Conservation (phyloP, 2,329 filamentous ascomycete genomes). For the Acrocalymma vagum region DNA sequence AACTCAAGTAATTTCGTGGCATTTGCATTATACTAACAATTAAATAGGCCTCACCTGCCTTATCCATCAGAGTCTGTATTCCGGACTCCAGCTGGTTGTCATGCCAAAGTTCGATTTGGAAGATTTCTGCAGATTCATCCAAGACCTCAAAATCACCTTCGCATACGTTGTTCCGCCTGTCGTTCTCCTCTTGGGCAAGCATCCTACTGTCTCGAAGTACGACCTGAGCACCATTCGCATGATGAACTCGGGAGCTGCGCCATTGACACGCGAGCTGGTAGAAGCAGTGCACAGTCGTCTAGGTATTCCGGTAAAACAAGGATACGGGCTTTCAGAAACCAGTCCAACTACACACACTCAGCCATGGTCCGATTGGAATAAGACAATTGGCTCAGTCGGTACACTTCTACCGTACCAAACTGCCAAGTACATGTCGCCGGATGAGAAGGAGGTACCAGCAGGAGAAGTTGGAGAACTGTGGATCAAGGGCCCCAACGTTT, state of each 20-base stretch:
- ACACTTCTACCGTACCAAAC: constrained; percentile 80
- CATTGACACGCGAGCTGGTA: constrained; percentile 81
- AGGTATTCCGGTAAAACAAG: constrained; percentile 85
- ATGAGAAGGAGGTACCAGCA: constrained; percentile 66
- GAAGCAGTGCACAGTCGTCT: constrained; percentile 77
- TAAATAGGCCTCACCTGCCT: constrained; percentile 72
- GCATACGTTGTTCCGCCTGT: constrained; percentile 86
- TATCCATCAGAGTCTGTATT: constrained; percentile 72
- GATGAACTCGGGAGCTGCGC: constrained; percentile 88
- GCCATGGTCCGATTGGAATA: constrained; percentile 77
- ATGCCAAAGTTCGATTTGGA: constrained; percentile 85
- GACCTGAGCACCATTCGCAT: constrained; percentile 81
- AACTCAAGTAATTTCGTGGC: background rate
- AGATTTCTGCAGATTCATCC: constrained; percentile 78
- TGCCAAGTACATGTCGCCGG: constrained; percentile 77
- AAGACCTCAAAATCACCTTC: constrained; percentile 78
- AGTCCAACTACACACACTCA: constrained; percentile 81
- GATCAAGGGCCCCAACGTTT: constrained; percentile 81
- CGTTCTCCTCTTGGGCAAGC: constrained; percentile 80
- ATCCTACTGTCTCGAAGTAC: constrained; percentile 80
- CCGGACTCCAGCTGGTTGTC: constrained; percentile 72
- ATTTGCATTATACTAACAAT: constrained; percentile 10
- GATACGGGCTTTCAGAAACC: constrained; percentile 90
- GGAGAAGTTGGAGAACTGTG: constrained; percentile 69
- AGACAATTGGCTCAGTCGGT: constrained; percentile 80